phyloP scores from a whole-genome alignment of 169 alveolate species.

The Eimeria necatrix region DNA sequence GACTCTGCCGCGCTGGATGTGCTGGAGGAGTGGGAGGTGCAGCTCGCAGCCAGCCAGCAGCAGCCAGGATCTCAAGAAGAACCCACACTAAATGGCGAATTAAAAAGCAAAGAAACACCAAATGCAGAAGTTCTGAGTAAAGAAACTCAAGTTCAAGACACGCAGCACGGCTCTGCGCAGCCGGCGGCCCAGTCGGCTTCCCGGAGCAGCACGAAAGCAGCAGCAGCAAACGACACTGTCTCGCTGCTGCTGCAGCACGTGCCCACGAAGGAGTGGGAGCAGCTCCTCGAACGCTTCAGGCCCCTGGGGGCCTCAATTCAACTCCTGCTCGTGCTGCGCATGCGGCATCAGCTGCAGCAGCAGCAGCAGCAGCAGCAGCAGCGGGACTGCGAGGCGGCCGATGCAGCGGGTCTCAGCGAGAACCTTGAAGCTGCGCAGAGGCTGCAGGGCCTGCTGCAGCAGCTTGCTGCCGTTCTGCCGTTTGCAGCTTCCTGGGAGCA shows the following conservation, averaged over 20 bases:
- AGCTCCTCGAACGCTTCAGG: conserved; percentile 11
- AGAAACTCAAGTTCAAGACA: not conserved
- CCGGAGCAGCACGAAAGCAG: not conserved
- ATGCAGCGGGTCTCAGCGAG: not conserved
- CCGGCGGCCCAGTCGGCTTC: not conserved
- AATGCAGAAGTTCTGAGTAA: not conserved
- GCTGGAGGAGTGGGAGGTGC: conserved; percentile 45
- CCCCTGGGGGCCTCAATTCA: conserved; percentile 47
- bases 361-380: conserved; percentile 17
- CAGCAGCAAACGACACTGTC: not conserved
- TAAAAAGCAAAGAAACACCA: too few relatives aligned
- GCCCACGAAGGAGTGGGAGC: conserved; percentile 32
- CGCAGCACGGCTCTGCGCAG: too few relatives aligned
- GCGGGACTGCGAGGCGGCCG: not conserved
- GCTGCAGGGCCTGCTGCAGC: conserved; percentile 38
- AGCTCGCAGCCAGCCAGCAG: not conserved
- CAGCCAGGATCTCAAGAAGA: not conserved
- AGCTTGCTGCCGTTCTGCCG: conserved; percentile 33
- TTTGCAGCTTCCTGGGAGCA: conserved; percentile 68
- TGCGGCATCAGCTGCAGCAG: conserved; percentile 34
- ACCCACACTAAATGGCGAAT: too few relatives aligned
- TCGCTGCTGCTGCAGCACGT: conserved; percentile 24
- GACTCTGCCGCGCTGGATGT: conserved; percentile 55
- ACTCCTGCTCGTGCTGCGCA: conserved; percentile 61
- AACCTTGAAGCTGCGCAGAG: not conserved